Evolutionary conservation across 352 stramenopile genomes (phyloP).

Genomic region (Globisporangium irregulare): DNA sequence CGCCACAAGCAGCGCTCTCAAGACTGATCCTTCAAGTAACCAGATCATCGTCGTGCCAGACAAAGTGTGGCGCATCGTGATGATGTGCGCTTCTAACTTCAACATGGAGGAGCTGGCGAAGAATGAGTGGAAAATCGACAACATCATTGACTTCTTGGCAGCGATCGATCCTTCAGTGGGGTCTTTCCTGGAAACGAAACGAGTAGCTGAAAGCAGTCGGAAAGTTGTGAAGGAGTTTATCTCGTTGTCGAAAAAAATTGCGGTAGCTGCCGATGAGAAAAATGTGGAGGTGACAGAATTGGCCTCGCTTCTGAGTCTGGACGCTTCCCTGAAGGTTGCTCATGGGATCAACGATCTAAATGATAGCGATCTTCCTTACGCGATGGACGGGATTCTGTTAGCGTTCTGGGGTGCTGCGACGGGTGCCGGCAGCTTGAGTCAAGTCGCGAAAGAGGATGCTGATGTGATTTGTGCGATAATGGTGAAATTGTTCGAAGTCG

Average conservation of each 20-base stretch:
- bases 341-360: conserved; percentile 22
- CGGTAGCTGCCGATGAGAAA: conserved; percentile 5
- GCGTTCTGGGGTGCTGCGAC: conserved; percentile 23
- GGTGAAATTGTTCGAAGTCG: conserved; percentile 16
- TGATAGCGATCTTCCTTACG: background rate
- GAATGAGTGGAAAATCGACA: conserved; percentile 37
- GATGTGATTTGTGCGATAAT: conserved; percentile 27
- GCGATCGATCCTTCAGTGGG: conserved; percentile 13
- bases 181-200: conserved; percentile 28
- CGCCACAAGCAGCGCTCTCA: background rate
- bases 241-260: conserved; percentile 18
- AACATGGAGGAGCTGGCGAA: conserved; percentile 22
- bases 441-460: conserved; percentile 12
- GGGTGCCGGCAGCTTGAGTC: background rate
- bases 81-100: conserved; percentile 28
- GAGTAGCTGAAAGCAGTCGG: conserved; percentile 21
- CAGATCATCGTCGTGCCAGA: conserved; percentile 28
- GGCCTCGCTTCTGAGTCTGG: conserved; percentile 20
- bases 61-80: conserved; percentile 38
- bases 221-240: conserved; percentile 33
- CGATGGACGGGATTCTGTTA: conserved; percentile 6
- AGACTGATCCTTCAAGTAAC: background rate
- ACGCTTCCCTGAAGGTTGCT: conserved; percentile 27
- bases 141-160: conserved; percentile 22
- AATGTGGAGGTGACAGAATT: conserved; percentile 15